Evolutionary conservation across 495 filamentous ascomycete genomes (phyloP), one percentile per base, ranked within the genome.

Genomic region (Penicillium subrubescens): DNA sequence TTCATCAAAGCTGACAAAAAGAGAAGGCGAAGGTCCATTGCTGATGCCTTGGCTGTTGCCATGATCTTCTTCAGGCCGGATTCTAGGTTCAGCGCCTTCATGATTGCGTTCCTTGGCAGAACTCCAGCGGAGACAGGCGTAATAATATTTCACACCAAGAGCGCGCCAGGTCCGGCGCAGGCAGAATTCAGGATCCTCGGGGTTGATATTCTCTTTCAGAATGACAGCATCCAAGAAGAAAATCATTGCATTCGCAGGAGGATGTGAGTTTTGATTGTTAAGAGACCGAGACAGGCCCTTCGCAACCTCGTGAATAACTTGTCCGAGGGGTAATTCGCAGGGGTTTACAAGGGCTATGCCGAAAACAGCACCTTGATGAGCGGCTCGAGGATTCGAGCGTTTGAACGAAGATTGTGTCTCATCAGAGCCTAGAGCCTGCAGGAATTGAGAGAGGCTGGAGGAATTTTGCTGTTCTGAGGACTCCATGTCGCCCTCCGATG

Each of bases 81-180:
- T 51, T 5, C 29, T 23, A 0, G 12, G 19, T 14, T 10, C 44
- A 48, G 21, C 44, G 21, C 8, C 44, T 48, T 12, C 44, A 0
- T 25, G 10, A 25, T 5, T 2, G 8, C 5, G 0, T 2, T 8
- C 3, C 10, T 48, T 48, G 44, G 4, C 10, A 5, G 2, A 48
- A 23, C 62, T 31, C 78, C 79, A 81, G 1, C 43, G 65, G 23
- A 81, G 52, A 62, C 70, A 77, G 8, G 75, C 77, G 58, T 75
- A 79, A 61, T 74, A 81, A 48, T 73, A 73, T 17, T 67, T 62
- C n/a, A 19, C 50, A 14, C 72, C 68, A 35, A 79, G 65, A 19
- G 66, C 57, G 8, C 64, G 48, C 80, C 80, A 81, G 5, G 75
- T 77, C 7, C 67, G 46, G 1, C 59, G 67, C 5, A 80, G 57